Evolutionary conservation across 1,139 yeast species (phyloP).

Genomic region (Kluyveromyces sp.): DNA sequence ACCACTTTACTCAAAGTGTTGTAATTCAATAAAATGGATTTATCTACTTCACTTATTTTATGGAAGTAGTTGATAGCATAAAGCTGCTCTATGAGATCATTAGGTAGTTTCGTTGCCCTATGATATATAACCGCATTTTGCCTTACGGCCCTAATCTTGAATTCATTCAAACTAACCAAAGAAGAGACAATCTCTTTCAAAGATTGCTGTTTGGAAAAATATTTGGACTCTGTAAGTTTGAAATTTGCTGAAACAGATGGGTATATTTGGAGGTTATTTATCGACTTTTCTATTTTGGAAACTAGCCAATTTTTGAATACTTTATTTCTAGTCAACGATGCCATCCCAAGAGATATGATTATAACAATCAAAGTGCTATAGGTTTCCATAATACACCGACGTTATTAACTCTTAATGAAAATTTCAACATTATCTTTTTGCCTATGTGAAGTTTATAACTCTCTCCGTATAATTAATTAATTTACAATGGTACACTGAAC

Average conservation of each 20-base stretch:
- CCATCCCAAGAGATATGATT: constrained; percentile 14
- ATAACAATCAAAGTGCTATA: not conserved
- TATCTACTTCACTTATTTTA: constrained; percentile 43
- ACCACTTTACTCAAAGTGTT: constrained; percentile 40
- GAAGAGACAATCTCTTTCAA: constrained; percentile 14
- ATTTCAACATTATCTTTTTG: too few species aligned
- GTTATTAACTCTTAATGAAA: too few species aligned
- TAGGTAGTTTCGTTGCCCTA: constrained; percentile 14
- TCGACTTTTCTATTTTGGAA: constrained; percentile 12
- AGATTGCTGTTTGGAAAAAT: constrained; percentile 7
- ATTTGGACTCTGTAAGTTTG: constrained; percentile 3
- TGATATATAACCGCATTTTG: constrained; percentile 17
- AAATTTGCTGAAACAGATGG: constrained; percentile 8
- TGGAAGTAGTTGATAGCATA: constrained; percentile 48
- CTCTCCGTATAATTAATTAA: too few species aligned
- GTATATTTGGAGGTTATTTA: constrained; percentile 6
- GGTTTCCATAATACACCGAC: too few species aligned
- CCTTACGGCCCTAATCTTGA: constrained; percentile 14
- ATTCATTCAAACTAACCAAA: constrained; percentile 17
- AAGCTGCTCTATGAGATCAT: constrained; percentile 14
- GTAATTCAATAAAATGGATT: constrained; percentile 39
- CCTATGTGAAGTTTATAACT: too few species aligned
- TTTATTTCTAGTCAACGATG: constrained; percentile 17
- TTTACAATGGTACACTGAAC: too few species aligned
- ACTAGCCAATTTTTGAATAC: constrained; percentile 17